Evolutionary conservation across 1,284 basidiomycete species (phyloP).

Genomic region (Apiotrichum akiyoshidainum): DNA sequence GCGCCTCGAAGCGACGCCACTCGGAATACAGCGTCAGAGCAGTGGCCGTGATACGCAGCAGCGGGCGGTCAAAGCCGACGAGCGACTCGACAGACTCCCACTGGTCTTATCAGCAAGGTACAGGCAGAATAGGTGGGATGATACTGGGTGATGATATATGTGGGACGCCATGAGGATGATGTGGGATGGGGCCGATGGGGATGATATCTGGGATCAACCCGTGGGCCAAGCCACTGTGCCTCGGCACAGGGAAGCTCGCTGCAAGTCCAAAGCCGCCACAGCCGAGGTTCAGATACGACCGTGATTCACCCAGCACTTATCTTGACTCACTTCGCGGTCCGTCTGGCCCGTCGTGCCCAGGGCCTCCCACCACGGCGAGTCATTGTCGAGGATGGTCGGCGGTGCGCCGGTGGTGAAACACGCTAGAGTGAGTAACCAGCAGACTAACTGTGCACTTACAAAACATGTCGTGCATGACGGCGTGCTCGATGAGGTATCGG

Average conservation of each 20-base stretch:
- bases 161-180: too few species aligned
- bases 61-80: constrained; percentile 30
- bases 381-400: constrained; percentile 23
- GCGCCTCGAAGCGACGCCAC: constrained; percentile 21
- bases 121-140: constrained; percentile 2
- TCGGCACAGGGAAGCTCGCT: too few species aligned
- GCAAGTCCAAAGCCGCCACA: too few species aligned
- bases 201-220: background rate
- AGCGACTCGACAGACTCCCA: constrained; percentile 34
- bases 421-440: constrained; percentile 7
- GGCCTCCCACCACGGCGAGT: constrained; percentile 34
- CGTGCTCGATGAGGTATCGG: constrained; percentile 33
- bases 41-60: constrained; percentile 25
- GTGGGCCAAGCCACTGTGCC: too few species aligned
- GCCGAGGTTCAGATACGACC: too few species aligned
- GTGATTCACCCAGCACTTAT: background rate
- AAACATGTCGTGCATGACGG: constrained; percentile 31
- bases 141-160: background rate
- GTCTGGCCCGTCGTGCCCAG: constrained; percentile 19
- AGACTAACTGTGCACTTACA: constrained; percentile 17
- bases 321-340: constrained; percentile 18
- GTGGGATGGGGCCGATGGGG: too few species aligned
- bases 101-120: constrained; percentile 2
- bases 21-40: constrained; percentile 13
- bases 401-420: constrained; percentile 26